Conservation (phyloP, 2,329 filamentous ascomycete genomes). For the Penicillium corylophilum region DNA sequence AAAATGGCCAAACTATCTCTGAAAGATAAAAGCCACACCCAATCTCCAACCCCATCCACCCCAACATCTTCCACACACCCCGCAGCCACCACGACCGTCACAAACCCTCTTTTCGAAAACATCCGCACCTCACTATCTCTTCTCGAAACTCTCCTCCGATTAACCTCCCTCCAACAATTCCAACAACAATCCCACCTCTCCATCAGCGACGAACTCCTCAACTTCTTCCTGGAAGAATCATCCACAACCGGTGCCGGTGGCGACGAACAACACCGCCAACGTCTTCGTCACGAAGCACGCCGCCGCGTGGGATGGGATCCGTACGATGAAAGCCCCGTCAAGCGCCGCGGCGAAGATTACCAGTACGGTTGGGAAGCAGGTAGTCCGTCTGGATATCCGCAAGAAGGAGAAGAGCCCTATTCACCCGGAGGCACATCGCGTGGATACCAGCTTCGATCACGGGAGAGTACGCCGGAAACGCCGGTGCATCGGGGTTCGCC, state of each 20-base stretch:
- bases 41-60: slow-evolving; percentile 28
- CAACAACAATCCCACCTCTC: slow-evolving; percentile 86
- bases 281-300: slow-evolving; percentile 60
- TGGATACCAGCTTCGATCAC: slow-evolving; percentile 31
- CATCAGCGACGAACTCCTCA: slow-evolving; percentile 83
- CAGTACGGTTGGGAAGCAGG: slow-evolving; percentile 45
- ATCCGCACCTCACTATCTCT: slow-evolving; percentile 72
- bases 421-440: slow-evolving; percentile 27
- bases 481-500: slow-evolving; percentile 23
- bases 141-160: slow-evolving; percentile 81
- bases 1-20: slow-evolving; percentile 52
- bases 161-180: slow-evolving; percentile 86
- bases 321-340: slow-evolving; percentile 69
- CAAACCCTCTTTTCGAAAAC: slow-evolving; percentile 51
- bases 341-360: slow-evolving; percentile 65
- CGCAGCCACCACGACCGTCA: slow-evolving; percentile 28
- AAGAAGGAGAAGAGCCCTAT: slow-evolving; percentile 27
- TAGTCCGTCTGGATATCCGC: slow-evolving; percentile 25
- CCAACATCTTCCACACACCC: slow-evolving; percentile 18
- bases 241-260: slow-evolving; percentile 65
- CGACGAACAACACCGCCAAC: slow-evolving; percentile 60
- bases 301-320: slow-evolving; percentile 68
- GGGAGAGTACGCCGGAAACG: slow-evolving; percentile 35
- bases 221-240: slow-evolving; percentile 76
- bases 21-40: slow-evolving; percentile 25